Percentiles rank a stretch among this genome's conserved stretches.
These are phyloP conservation scores for Wallacemonas sp. DNA, from an alignment of 208 protist genomes.

Conservation along the genomic window DNA sequence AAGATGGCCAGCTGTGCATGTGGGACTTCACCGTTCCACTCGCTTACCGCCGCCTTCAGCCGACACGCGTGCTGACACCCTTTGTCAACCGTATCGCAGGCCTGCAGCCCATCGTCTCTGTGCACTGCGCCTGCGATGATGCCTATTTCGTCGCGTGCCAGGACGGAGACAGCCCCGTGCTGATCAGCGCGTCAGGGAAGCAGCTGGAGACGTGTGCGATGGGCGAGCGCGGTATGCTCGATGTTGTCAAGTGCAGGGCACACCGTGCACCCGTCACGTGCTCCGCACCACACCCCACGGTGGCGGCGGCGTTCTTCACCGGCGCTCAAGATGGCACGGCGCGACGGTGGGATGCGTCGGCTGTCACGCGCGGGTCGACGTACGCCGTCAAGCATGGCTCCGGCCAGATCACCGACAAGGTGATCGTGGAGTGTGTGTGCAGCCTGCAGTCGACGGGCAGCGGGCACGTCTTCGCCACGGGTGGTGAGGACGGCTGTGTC, in stretches of 20 bases:
- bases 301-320: slow-evolving; percentile 49
- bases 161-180: slow-evolving; percentile 64
- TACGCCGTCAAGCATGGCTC: slow-evolving; percentile 77
- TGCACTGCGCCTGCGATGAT: slow-evolving; percentile 39
- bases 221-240: slow-evolving; percentile 66
- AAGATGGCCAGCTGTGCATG: slow-evolving; percentile 75
- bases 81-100: slow-evolving; percentile 82
- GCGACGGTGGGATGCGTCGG: slow-evolving; percentile 49
- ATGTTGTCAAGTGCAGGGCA: slow-evolving; percentile 72
- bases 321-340: slow-evolving; percentile 69
- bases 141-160: slow-evolving; percentile 76
- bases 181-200: slow-evolving; percentile 41
- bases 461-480: slow-evolving; percentile 56
- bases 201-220: slow-evolving; percentile 72
- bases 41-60: slow-evolving; percentile 32
- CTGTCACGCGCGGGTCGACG: slow-evolving; percentile 40
- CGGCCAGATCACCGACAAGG: slow-evolving; percentile 66
- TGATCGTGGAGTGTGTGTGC: slow-evolving; percentile 65
- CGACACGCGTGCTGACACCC: slow-evolving; percentile 72
- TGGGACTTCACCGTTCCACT: slow-evolving; percentile 63
- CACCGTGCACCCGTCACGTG: slow-evolving; percentile 69
- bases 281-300: slow-evolving; percentile 34
- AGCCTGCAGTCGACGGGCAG: slow-evolving; percentile 23
- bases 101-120: slow-evolving; percentile 66
- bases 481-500: slow-evolving; percentile 65